These are phyloP conservation scores for Leccinum variicolor DNA, from an alignment of 768 basidiomycete species.

Conservation along the genomic window DNA sequence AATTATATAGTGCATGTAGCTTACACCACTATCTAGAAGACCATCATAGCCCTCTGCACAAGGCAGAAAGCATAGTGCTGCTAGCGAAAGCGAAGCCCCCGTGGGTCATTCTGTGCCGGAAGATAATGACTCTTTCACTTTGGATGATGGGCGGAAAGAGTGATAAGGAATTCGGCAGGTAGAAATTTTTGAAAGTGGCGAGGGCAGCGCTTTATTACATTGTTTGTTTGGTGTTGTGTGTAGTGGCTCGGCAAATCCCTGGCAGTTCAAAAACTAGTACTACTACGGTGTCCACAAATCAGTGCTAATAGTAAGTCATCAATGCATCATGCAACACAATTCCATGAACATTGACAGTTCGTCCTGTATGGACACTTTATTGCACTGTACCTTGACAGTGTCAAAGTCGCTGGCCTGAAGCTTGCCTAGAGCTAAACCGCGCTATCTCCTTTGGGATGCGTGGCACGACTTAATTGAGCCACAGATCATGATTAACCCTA, in stretches of 20 bases:
- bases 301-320: background rate
- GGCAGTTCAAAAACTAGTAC: background rate
- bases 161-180: constrained; percentile 30
- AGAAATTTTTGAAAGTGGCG: background rate
- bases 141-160: constrained; percentile 16
- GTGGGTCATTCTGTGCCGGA: constrained; percentile 45
- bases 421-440: background rate
- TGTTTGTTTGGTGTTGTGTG: constrained; percentile 22
- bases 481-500: background rate
- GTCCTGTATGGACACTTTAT: background rate
- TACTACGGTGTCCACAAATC: background rate
- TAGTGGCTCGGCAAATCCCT: constrained; percentile 12
- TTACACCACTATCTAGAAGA: constrained; percentile 75
- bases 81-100: constrained; percentile 70
- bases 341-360: background rate
- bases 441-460: constrained; percentile 6
- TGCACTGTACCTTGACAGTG: background rate
- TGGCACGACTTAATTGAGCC: background rate
- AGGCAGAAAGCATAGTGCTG: constrained; percentile 54
- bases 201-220: background rate
- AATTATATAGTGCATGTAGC: constrained; percentile 44
- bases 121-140: constrained; percentile 23
- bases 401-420: background rate
- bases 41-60: constrained; percentile 51
- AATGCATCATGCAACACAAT: background rate